phyloP scores from a whole-genome alignment of 192 early-diverging fungal genomes.

The Mortierella alpina region DNA sequence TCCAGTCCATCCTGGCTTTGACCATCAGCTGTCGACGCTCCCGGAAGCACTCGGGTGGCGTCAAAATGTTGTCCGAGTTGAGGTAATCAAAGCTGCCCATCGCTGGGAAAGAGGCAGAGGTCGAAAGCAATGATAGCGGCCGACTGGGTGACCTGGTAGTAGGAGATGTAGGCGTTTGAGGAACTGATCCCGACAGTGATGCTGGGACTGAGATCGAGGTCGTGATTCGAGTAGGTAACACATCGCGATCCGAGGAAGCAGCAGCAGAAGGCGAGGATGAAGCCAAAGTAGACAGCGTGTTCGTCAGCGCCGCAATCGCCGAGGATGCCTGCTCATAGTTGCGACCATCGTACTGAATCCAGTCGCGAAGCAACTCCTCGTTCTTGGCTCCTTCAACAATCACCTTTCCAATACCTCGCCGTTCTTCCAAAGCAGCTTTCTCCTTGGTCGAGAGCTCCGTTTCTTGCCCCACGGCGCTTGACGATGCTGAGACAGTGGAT shows the following conservation, averaged over 20 bases:
- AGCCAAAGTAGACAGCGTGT: not conserved
- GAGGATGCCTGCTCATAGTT: constrained; percentile 36
- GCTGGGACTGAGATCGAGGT: not conserved
- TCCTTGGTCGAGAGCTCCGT: constrained; percentile 8
- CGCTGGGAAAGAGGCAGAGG: constrained; percentile 28
- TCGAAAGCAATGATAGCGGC: constrained; percentile 35
- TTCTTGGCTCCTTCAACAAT: constrained; percentile 37
- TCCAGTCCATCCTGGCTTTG: constrained; percentile 33
- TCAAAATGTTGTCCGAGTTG: constrained; percentile 45
- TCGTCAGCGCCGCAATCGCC: not conserved
- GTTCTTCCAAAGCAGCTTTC: constrained; percentile 16
- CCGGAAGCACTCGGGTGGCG: constrained; percentile 45
- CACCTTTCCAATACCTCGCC: constrained; percentile 21
- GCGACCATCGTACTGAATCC: constrained; percentile 46
- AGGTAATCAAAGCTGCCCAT: constrained; percentile 40
- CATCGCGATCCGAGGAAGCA: too few relatives aligned
- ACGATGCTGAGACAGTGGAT: too few relatives aligned
- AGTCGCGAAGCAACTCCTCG: constrained; percentile 42
- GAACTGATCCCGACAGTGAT: not conserved
- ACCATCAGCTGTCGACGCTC: constrained; percentile 38
- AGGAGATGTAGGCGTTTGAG: not conserved
- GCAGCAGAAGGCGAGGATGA: not conserved
- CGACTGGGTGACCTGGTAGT: constrained; percentile 29
- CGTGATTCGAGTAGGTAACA: not conserved
- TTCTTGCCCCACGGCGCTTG: not conserved